A percentile compares a stretch with the other conserved stretches of the same genome.
Evolutionary conservation across 2,329 filamentous ascomycete genomes (phyloP).

Genomic region (Aspergillus unguis): DNA sequence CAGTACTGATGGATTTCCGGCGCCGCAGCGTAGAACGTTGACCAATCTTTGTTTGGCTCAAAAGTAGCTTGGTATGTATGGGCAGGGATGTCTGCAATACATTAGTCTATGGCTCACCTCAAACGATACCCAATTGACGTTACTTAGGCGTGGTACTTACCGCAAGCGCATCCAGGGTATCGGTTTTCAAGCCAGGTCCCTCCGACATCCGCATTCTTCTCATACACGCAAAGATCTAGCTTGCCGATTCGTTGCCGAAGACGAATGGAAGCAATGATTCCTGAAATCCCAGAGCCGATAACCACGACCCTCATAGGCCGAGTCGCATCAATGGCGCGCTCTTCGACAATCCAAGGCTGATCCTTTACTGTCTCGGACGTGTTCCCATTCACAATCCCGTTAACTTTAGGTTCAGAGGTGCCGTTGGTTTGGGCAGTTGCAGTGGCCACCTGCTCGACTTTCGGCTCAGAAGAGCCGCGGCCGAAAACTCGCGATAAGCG

Average conservation of each 20-base stretch:
- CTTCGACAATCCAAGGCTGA: constrained; percentile 22
- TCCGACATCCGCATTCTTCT: constrained; percentile 20
- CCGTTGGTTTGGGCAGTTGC: neutral
- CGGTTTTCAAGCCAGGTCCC: neutral
- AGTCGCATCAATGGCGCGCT: constrained; percentile 32
- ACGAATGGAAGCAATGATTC: constrained; percentile 38
- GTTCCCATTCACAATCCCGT: neutral
- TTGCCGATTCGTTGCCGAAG: constrained; percentile 38
- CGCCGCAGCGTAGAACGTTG: constrained; percentile 47
- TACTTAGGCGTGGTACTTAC: constrained; percentile 15
- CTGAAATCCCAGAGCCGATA: constrained; percentile 41
- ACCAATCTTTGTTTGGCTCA: constrained; percentile 49
- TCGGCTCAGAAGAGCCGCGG: constrained; percentile 2
- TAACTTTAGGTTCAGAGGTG: neutral
- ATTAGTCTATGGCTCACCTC: neutral
- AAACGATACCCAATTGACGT: too few species aligned
- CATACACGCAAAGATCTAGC: constrained; percentile 34
- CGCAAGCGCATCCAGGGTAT: constrained; percentile 36
- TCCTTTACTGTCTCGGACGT: neutral
- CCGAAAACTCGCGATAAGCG: constrained; percentile 7
- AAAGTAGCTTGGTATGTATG: constrained; percentile 52
- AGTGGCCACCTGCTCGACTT: neutral
- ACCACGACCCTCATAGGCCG: constrained; percentile 34
- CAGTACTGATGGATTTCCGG: constrained; percentile 51
- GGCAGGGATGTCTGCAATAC: constrained; percentile 41